phyloP scores from a whole-genome alignment of 1,284 basidiomycete species.

The Violaceomyces palustris region DNA sequence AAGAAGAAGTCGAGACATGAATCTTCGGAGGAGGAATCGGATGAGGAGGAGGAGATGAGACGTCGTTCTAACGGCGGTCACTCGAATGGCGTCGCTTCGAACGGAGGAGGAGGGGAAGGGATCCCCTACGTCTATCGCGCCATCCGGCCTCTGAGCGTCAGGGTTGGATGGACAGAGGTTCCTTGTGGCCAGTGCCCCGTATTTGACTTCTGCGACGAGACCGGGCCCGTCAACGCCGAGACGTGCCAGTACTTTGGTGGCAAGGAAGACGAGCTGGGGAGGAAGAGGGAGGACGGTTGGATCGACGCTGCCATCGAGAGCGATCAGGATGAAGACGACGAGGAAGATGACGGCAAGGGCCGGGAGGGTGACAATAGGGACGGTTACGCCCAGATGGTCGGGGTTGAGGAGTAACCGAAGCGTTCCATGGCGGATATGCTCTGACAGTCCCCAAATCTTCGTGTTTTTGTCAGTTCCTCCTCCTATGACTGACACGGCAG shows the following conservation, averaged over 20 bases:
- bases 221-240: conserved; percentile 43
- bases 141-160: conserved; percentile 20
- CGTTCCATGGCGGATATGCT: no score
- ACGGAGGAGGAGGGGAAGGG: background rate
- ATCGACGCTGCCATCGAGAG: conserved; percentile 16
- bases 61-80: conserved; percentile 9
- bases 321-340: conserved; percentile 17
- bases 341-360: conserved; percentile 1
- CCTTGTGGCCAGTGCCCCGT: conserved; percentile 46
- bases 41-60: background rate
- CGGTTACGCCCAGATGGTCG: no score
- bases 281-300: conserved; percentile 23
- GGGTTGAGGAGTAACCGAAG: no score
- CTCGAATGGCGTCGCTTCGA: conserved; percentile 1
- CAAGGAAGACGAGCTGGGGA: conserved; percentile 20
- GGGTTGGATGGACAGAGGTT: conserved; percentile 36
- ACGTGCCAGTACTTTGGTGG: conserved; percentile 38
- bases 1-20: background rate
- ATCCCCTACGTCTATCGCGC: conserved; percentile 40
- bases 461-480: no score
- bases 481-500: no score
- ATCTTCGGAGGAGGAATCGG: conserved; percentile 1
- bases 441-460: no score
- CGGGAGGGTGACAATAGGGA: no score
- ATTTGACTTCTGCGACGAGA: conserved; percentile 42